Base-by-base conservation (phyloP, 2,329 filamentous ascomycete species). In the Sporothrix globosa region DNA sequence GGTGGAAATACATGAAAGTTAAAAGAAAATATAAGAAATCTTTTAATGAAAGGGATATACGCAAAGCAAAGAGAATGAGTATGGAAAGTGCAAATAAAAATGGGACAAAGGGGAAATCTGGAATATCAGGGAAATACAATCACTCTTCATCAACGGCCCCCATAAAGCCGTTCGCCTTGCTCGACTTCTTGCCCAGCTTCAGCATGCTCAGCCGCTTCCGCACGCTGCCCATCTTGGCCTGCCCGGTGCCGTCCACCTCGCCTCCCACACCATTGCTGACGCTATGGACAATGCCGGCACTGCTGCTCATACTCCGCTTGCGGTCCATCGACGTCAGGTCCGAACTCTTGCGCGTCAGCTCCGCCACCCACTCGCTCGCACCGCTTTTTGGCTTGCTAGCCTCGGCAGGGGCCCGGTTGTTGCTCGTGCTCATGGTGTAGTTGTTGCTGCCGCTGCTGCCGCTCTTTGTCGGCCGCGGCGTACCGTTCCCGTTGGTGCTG, bases 131-230 rank as follows among this genome's bases (percentile, higher is more conserved):
- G 27, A 34, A 17, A 39, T 11, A n/a, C 24, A 24, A 58, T 81
- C 82, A 86, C 78, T 88, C 86, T 77, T 88, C 86, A 69, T 86
- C 82, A 73, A 88, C 77, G 73, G 84, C 85, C 68, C 82, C 82
- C 85, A 87, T 87, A 72, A 81, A 76, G 39, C 79, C 83, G 72
- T 79, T 83, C 65, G 79, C 81, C 78, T 88, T 90, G 77, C 86
- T 88, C 60, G 82, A 82, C 81, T 91, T 92, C 78, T 89, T 90
- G 41, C 91, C 90, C 67, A 93, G 84, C 78, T 91, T 92, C 76
- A 96, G 83, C 76, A 93, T 83, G 78, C 92, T 96, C 74, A 96
- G 83, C 76, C 93, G 83, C 82, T 93, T 95, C 80, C 90, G 88
- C 74, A 96, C 87, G 71, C 89, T 91, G 48, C 86, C 87, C 68